phyloP scores from a whole-genome alignment of 352 stramenopile species.

The Aphanomyces euteiches region DNA sequence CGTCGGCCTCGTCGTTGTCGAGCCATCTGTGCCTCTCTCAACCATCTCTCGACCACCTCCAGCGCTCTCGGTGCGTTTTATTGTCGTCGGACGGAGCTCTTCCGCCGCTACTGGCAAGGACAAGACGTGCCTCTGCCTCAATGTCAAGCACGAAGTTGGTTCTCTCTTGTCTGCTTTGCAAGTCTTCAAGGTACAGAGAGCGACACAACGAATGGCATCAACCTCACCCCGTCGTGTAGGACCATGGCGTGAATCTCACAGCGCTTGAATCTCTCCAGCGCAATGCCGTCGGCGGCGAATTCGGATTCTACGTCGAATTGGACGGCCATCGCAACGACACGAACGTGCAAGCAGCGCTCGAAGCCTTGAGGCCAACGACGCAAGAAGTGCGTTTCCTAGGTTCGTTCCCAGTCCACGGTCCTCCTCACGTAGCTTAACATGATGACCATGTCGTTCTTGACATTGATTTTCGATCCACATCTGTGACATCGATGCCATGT shows the following conservation, averaged over 20 bases:
- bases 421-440: neutral
- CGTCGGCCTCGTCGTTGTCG: conserved; percentile 36
- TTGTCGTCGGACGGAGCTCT: conserved; percentile 65
- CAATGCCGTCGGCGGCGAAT: conserved; percentile 51
- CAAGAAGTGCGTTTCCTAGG: conserved; percentile 73
- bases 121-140: conserved; percentile 82
- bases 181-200: conserved; percentile 57
- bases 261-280: conserved; percentile 86
- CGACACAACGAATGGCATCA: neutral
- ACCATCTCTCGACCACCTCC: conserved; percentile 5
- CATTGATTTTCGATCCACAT: too few relatives aligned
- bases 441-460: too few relatives aligned
- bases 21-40: neutral
- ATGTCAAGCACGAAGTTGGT: conserved; percentile 84
- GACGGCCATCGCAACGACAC: conserved; percentile 67
- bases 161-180: conserved; percentile 72
- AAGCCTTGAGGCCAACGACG: conserved; percentile 48
- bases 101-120: conserved; percentile 64
- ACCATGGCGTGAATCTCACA: conserved; percentile 72
- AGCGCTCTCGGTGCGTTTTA: conserved; percentile 55
- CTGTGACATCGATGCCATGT: neutral
- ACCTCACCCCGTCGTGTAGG: neutral
- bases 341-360: conserved; percentile 53
- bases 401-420: conserved; percentile 54
- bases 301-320: conserved; percentile 85